phyloP scores from a whole-genome alignment of 352 stramenopile species.

The Pythium brassicae region DNA sequence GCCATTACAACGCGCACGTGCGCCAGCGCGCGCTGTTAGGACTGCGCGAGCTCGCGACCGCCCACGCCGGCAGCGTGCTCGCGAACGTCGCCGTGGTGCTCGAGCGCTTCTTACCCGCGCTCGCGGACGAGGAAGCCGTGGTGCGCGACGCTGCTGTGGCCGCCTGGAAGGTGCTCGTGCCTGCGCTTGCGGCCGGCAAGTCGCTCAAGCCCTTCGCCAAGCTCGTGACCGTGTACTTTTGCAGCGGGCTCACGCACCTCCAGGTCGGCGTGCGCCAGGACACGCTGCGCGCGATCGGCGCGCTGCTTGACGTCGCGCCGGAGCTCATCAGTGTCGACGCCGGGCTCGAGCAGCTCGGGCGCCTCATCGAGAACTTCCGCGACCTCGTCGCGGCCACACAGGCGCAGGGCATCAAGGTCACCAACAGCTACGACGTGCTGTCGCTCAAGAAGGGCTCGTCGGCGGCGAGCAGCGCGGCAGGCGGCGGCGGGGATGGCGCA shows the following conservation, averaged over 20 bases:
- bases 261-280: slow-evolving; percentile 74
- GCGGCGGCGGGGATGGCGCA: too few relatives aligned
- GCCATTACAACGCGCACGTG: slow-evolving; percentile 82
- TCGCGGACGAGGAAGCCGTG: slow-evolving; percentile 77
- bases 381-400: slow-evolving; percentile 61
- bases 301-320: slow-evolving; percentile 52
- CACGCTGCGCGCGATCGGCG: slow-evolving; percentile 62
- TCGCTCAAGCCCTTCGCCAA: slow-evolving; percentile 63
- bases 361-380: slow-evolving; percentile 76
- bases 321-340: slow-evolving; percentile 53
- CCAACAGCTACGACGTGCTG: slow-evolving; percentile 74
- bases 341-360: slow-evolving; percentile 46
- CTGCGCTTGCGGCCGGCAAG: slow-evolving; percentile 43
- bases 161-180: slow-evolving; percentile 65
- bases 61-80: slow-evolving; percentile 49
- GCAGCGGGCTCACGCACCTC: slow-evolving; percentile 74
- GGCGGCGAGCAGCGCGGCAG: slow-evolving; percentile 13
- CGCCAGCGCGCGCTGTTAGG: slow-evolving; percentile 66
- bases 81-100: slow-evolving; percentile 70
- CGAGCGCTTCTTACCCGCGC: slow-evolving; percentile 69
- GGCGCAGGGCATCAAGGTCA: slow-evolving; percentile 70
- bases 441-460: slow-evolving; percentile 15
- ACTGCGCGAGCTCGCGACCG: slow-evolving; percentile 51
- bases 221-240: slow-evolving; percentile 75
- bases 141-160: slow-evolving; percentile 67